phyloP scores from a whole-genome alignment of 2,329 filamentous ascomycete genomes.

The Monosporascus cannonballus region DNA sequence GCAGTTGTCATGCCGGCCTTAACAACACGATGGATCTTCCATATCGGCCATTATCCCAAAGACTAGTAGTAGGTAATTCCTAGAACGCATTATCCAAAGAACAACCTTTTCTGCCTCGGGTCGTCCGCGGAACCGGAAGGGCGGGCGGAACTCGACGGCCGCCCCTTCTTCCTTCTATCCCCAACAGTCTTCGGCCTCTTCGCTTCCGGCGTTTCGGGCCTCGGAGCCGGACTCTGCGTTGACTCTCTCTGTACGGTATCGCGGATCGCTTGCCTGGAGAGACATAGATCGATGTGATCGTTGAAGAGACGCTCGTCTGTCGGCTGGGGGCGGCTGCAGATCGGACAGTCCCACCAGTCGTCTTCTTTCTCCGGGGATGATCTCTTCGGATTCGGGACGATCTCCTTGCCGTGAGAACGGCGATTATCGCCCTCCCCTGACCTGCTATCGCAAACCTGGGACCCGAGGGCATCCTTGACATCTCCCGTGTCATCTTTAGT shows the following conservation, averaged over 20 bases:
- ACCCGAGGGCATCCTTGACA: constrained; percentile 32
- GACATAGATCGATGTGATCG: constrained; percentile 84
- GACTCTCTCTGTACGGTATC: constrained; percentile 63
- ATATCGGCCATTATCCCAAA: neutral
- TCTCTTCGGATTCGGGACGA: constrained; percentile 39
- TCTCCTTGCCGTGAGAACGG: constrained; percentile 44
- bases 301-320: constrained; percentile 78
- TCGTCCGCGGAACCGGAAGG: constrained; percentile 14
- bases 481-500: constrained; percentile 12
- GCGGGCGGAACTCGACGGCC: constrained; percentile 4
- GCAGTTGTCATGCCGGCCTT: too few species aligned
- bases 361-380: constrained; percentile 28
- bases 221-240: constrained; percentile 12
- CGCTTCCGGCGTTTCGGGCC: constrained; percentile 27
- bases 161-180: constrained; percentile 20
- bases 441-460: constrained; percentile 35
- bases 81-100: constrained; percentile 35
- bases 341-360: constrained; percentile 77
- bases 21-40: too few species aligned
- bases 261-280: constrained; percentile 79
- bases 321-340: constrained; percentile 71
- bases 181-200: constrained; percentile 28
- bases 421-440: constrained; percentile 29
- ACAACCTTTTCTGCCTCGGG: constrained; percentile 34
- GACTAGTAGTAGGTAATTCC: too few species aligned